Conservation (phyloP, 352 stramenopile genomes). For the Globisporangium polare region DNA sequence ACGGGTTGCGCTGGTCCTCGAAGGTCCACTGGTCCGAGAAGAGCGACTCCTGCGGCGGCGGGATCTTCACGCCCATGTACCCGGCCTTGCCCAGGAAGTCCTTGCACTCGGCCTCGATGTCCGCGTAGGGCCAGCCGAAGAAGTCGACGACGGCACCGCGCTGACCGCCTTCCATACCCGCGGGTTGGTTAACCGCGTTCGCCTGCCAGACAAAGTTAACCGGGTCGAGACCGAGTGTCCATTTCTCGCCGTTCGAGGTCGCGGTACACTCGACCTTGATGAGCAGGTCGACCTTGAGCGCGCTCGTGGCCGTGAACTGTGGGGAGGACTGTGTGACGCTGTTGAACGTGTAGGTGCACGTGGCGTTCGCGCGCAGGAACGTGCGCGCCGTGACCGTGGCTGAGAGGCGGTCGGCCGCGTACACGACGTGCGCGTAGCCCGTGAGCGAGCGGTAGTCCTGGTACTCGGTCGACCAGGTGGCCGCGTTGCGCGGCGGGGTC, state of each 20-base stretch:
- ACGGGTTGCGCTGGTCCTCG: constrained; percentile 33
- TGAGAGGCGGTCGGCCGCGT: constrained; percentile 24
- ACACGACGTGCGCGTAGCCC: constrained; percentile 45
- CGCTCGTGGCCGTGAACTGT: constrained; percentile 19
- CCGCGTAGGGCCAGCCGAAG: constrained; percentile 38
- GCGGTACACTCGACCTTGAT: constrained; percentile 31
- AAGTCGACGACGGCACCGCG: constrained; percentile 36
- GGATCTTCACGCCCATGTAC: constrained; percentile 43
- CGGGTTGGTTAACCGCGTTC: constrained; percentile 20
- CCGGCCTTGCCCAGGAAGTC: constrained; percentile 36
- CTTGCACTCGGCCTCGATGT: constrained; percentile 35
- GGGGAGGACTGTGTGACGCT: constrained; percentile 17
- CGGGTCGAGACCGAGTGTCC: constrained; percentile 41
- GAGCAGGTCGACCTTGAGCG: constrained; percentile 23
- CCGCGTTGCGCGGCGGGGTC: constrained; percentile 33
- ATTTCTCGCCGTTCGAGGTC: constrained; percentile 14
- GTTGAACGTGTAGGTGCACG: constrained; percentile 40
- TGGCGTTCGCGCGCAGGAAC: constrained; percentile 20
- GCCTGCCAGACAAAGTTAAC: constrained; percentile 66
- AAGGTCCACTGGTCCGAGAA: constrained; percentile 25
- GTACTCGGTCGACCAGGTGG: constrained; percentile 26
- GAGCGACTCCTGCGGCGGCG: constrained; percentile 34
- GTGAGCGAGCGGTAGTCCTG: constrained; percentile 42
- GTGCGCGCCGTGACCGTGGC: constrained; percentile 41
- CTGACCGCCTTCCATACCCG: constrained; percentile 26